These are phyloP conservation scores for Podaxis rugospora DNA, from an alignment of 768 basidiomycete genomes.

Conservation along the genomic window DNA sequence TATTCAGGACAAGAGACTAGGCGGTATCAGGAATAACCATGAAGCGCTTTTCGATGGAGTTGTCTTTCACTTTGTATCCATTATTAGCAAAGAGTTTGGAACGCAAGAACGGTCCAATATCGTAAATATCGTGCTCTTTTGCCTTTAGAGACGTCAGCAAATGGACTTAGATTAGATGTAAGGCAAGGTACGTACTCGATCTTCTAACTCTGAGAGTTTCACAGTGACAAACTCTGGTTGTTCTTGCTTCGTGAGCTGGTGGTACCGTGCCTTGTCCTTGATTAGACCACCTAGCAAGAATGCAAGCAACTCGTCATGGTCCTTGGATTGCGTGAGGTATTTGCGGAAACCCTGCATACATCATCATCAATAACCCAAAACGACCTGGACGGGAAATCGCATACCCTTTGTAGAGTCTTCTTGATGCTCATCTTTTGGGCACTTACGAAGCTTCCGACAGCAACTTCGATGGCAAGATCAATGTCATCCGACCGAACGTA, in stretches of 20 bases:
- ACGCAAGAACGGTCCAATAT: slow-evolving; percentile 77
- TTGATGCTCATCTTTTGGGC: slow-evolving; percentile 99
- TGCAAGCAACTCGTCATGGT: slow-evolving; percentile 92
- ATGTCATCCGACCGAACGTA: slow-evolving; percentile 96
- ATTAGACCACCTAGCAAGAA: slow-evolving; percentile 92
- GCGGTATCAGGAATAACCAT: slow-evolving; percentile 11
- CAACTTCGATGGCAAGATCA: slow-evolving; percentile 94
- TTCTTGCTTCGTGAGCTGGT: slow-evolving; percentile 71
- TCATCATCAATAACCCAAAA: slow-evolving; percentile 4
- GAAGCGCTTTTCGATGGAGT: slow-evolving; percentile 68
- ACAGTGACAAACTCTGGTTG: slow-evolving; percentile 77
- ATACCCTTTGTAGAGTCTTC: slow-evolving; percentile 91
- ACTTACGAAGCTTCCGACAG: slow-evolving; percentile 90
- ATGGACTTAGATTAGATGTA: neutral
- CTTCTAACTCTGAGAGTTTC: slow-evolving; percentile 80
- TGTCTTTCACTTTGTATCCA: slow-evolving; percentile 73
- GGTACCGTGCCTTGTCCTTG: slow-evolving; percentile 86
- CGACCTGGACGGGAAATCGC: slow-evolving; percentile 20
- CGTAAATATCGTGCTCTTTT: slow-evolving; percentile 96
- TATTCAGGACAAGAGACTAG: slow-evolving; percentile 15
- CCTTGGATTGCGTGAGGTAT: slow-evolving; percentile 92
- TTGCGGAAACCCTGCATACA: slow-evolving; percentile 83
- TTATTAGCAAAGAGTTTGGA: slow-evolving; percentile 85
- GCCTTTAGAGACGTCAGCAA: slow-evolving; percentile 46
- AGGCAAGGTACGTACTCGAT: slow-evolving; percentile 53